Conservation (phyloP, 306 rosid genomes). For the Betula pendula region DNA sequence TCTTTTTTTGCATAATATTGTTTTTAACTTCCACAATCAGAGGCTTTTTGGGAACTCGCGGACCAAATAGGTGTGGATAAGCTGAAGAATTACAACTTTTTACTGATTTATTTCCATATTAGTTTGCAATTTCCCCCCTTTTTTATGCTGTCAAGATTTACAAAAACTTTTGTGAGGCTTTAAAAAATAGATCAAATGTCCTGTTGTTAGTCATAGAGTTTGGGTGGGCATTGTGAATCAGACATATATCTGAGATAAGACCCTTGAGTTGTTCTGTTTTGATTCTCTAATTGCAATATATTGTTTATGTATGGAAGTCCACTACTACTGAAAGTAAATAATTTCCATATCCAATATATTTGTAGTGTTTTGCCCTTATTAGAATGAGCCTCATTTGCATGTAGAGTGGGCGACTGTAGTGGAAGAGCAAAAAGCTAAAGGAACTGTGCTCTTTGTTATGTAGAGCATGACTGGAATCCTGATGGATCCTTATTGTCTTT, state of each 20-base stretch:
- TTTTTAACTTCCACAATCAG: not conserved
- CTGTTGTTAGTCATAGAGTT: not conserved
- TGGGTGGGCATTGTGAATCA: not conserved
- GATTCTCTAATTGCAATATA: not conserved
- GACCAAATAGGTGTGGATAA: not conserved
- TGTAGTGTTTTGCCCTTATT: too few relatives aligned
- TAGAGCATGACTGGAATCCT: not conserved
- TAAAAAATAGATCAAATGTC: not conserved
- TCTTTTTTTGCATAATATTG: not conserved
- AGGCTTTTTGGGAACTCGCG: not conserved
- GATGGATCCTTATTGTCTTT: not conserved
- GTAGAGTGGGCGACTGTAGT: not conserved
- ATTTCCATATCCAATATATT: too few relatives aligned
- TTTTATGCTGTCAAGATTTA: not conserved
- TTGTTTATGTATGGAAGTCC: not conserved
- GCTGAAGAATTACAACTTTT: not conserved
- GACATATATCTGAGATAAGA: too few relatives aligned
- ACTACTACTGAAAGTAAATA: too few relatives aligned
- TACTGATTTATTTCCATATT: not conserved
- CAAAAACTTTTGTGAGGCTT: not conserved
- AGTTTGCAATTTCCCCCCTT: not conserved
- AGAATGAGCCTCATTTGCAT: not conserved
- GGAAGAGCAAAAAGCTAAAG: not conserved
- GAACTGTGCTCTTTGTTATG: not conserved
- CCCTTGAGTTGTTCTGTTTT: too few relatives aligned